Evolutionary conservation across 2,329 filamentous ascomycete species (phyloP).

Genomic region (Pseudonectria foliicola): DNA sequence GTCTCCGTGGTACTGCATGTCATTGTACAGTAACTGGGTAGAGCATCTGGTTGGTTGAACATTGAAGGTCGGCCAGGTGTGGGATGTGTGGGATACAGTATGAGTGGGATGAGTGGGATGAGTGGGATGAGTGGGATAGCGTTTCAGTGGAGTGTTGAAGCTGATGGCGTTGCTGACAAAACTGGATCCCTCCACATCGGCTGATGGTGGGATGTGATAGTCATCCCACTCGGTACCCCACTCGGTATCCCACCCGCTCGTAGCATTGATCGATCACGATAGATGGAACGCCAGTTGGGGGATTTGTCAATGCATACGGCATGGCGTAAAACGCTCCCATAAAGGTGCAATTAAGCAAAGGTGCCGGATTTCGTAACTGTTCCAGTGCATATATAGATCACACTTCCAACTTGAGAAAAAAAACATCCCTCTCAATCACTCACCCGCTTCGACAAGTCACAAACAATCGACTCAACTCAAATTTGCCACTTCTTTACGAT

Average conservation of each 20-base stretch:
- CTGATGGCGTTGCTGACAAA: not conserved
- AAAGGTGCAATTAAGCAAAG: not conserved
- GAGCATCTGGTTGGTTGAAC: no score
- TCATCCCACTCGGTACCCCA: conserved; percentile 9
- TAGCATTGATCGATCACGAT: no score
- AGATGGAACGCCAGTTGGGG: no score
- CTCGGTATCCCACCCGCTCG: conserved; percentile 14
- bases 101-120: conserved; percentile 11
- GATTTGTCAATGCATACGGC: conserved; percentile 1
- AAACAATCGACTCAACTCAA: not conserved
- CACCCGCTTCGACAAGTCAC: no score
- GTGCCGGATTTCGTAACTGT: no score
- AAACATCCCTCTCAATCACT: not conserved
- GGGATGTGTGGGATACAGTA: conserved; percentile 13
- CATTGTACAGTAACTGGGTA: no score
- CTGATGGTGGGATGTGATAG: no score
- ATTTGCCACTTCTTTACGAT: not conserved
- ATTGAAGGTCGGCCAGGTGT: no score
- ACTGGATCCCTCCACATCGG: no score
- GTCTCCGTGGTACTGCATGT: no score
- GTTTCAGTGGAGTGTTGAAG: no score
- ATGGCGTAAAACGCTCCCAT: not conserved
- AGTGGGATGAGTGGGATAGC: conserved; percentile 12
- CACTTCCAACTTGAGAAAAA: conserved; percentile 1
- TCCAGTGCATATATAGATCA: no score